Conservation (phyloP, 2,329 filamentous ascomycete species). For the Nothophaeocryptopus gaeumannii region DNA sequence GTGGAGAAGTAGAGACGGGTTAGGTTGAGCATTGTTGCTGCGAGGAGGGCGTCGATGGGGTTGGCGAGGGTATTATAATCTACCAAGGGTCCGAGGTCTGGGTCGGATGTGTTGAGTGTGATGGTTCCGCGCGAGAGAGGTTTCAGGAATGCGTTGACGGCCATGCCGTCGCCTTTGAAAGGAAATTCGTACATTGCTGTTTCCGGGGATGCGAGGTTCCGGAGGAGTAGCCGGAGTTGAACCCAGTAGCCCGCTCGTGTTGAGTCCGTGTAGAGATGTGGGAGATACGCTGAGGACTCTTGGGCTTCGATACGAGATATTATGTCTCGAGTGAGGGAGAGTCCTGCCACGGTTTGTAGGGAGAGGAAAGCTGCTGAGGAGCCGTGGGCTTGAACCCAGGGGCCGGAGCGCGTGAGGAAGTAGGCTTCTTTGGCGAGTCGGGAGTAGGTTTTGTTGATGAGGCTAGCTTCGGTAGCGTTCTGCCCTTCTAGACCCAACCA, state of each 20-base stretch:
- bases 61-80: constrained; percentile 38
- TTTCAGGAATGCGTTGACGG: constrained; percentile 28
- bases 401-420: constrained; percentile 11
- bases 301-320: constrained; percentile 18
- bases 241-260: constrained; percentile 5
- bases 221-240: constrained; percentile 12
- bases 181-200: constrained; percentile 20
- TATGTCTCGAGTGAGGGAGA: constrained; percentile 10
- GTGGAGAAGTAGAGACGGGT: constrained; percentile 36
- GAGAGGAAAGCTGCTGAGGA: constrained; percentile 25
- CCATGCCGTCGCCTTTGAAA: constrained; percentile 13
- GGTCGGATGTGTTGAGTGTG: constrained; percentile 37
- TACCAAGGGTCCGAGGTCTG: constrained; percentile 33
- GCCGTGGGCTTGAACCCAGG: constrained; percentile 14
- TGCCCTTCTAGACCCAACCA: no score
- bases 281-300: constrained; percentile 20
- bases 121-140: constrained; percentile 40
- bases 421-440: constrained; percentile 11
- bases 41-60: constrained; percentile 37
- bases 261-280: constrained; percentile 15
- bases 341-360: neutral
- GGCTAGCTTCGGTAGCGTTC: neutral
- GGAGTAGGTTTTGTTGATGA: constrained; percentile 9
- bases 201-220: constrained; percentile 7
- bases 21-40: constrained; percentile 36